Conservation (phyloP, 345 rosid species). For the Turritis glabra region DNA sequence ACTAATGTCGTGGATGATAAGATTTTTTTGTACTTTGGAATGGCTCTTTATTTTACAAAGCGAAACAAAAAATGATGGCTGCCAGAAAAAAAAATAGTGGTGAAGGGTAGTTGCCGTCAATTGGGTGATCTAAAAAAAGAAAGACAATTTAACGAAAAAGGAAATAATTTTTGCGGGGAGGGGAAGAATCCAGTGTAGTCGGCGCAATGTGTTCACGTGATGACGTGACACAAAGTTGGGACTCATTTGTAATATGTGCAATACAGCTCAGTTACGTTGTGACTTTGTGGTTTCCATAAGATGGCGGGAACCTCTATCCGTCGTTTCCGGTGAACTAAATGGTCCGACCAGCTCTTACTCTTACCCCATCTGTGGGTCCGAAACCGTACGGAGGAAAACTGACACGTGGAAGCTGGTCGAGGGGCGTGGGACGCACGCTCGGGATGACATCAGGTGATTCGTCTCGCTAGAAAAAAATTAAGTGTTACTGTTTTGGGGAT, state of each 20-base stretch:
- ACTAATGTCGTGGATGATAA: no score
- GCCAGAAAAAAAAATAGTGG: conserved; percentile 23
- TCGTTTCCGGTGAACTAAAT: conserved; percentile 12
- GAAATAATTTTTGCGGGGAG: conserved; percentile 21
- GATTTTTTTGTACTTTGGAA: background rate
- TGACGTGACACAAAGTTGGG: conserved; percentile 36
- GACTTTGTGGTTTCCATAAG: background rate
- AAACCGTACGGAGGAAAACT: background rate
- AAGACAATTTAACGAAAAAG: conserved; percentile 30
- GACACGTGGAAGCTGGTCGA: conserved; percentile 25
- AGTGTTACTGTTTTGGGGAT: conserved; percentile 22
- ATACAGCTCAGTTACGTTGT: conserved; percentile 31
- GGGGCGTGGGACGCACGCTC: conserved; percentile 26
- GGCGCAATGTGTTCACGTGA: conserved; percentile 39
- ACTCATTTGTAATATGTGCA: conserved; percentile 3
- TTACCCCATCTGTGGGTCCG: conserved; percentile 9
- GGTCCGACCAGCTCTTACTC: conserved; percentile 19
- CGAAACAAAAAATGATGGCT: background rate
- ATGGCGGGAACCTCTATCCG: conserved; percentile 32
- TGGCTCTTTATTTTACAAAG: background rate
- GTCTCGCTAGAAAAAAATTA: background rate
- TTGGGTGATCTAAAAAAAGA: conserved; percentile 25
- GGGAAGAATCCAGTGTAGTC: conserved; percentile 33
- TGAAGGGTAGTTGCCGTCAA: conserved; percentile 36
- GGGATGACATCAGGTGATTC: conserved; percentile 16